Base-by-base conservation (phyloP, 305 asterid genomes). In the Solanum hybrid region DNA sequence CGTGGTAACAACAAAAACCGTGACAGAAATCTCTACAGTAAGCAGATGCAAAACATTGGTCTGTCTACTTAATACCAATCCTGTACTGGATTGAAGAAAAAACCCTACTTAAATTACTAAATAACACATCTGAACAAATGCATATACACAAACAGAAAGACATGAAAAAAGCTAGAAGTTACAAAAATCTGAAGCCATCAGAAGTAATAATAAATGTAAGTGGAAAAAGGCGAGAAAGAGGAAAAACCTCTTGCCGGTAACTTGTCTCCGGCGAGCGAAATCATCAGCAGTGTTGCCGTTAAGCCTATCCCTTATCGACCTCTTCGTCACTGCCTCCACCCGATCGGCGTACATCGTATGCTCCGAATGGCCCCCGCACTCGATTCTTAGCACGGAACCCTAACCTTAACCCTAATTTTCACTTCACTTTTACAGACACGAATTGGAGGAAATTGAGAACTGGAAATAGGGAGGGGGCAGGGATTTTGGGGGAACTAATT, bases 261-360 rank as follows among this genome's bases (percentile, higher is more conserved):
- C 18, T 82, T 92, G 93, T 74, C 93, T 90, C 82, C 97, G 96
- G 90, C 97, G 95, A 77, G 89, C 92, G 73, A 94, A 91, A 84
- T 89, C 94, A 89, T 90, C 92, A 75, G 93, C 90, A 18, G 94
- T 78, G 92, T 87, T 93, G 35, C 95, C 97, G 93, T 95, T 94
- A 28, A 97, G 97, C 28, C 99, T 96, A 77, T 97, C 99, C 95
- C 94, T 95, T 81, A 97, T 89, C 33, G 99, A 95, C 89, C 95
- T 93, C 89, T 90, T 95, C 31, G 94, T 80, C 85, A 92, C 95
- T 82, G 96, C 94, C 91, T 96, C 99, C 90, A 93, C 94, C 90
- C 95, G 97, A 95, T 96, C 99, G 92, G 99, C 98, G 91, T 97
- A 96, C 90, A 88, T 88, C 87, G 64, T 36, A 57, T 73, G 42